phyloP scores from a whole-genome alignment of 2,329 filamentous ascomycete species.

The Aureobasidium vineae region DNA sequence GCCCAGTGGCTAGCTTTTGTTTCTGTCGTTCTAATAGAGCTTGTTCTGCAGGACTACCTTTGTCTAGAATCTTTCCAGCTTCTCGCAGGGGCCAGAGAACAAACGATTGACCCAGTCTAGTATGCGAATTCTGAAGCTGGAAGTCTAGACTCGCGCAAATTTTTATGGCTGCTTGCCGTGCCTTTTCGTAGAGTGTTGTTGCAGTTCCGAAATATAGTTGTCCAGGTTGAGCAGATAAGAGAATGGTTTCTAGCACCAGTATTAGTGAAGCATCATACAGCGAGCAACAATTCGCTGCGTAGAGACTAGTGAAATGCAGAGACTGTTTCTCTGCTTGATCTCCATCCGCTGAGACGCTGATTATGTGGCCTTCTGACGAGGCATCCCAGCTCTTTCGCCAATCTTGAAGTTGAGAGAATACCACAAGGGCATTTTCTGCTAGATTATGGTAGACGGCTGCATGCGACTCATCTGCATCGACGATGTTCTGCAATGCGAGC shows the following conservation, averaged over 20 bases:
- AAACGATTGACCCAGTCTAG: background rate
- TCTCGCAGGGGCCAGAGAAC: slow-evolving; percentile 7
- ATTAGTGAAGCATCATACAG: background rate
- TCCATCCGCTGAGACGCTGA: background rate
- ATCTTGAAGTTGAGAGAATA: background rate
- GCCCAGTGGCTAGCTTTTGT: background rate
- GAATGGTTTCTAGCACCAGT: background rate
- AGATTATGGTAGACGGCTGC: background rate
- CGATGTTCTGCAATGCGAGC: background rate
- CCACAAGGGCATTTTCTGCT: background rate
- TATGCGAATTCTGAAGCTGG: background rate
- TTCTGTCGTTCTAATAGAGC: background rate
- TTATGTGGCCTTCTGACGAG: background rate
- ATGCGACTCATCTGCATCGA: background rate
- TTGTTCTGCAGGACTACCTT: background rate
- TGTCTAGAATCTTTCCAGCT: background rate
- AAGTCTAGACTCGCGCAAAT: background rate
- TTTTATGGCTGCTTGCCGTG: background rate
- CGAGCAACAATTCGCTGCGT: background rate
- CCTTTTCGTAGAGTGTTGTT: background rate
- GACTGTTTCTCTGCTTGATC: background rate
- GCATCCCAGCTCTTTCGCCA: background rate
- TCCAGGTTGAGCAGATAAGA: background rate
- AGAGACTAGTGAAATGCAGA: background rate
- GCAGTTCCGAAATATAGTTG: background rate